Conservation (phyloP, 2,329 filamentous ascomycete genomes). For the Pseudogymnoascus sp. region DNA sequence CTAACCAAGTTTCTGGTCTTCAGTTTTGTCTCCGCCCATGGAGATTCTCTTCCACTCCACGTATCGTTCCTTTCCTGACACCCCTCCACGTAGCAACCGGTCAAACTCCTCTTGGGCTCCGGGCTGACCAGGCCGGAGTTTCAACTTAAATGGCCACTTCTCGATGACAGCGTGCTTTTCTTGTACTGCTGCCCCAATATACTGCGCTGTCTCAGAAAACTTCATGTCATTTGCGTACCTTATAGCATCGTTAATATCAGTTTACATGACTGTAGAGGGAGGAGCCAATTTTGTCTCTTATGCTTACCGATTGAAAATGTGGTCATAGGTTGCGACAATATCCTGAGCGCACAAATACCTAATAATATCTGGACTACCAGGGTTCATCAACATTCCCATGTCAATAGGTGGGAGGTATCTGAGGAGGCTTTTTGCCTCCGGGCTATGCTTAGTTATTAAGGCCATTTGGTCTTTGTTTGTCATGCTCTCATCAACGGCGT, state of each 20-base stretch:
- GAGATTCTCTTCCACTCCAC: constrained; percentile 27
- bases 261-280: neutral
- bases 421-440: neutral
- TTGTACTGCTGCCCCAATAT: neutral
- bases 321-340: neutral
- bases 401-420: neutral
- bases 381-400: neutral
- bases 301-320: neutral
- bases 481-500: constrained; percentile 27
- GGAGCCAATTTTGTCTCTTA: neutral
- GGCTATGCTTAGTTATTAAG: neutral
- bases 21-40: neutral
- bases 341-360: neutral
- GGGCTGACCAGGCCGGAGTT: constrained; percentile 17
- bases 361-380: neutral
- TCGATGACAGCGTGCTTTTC: constrained; percentile 23
- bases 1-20: neutral
- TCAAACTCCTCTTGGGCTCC: constrained; percentile 31
- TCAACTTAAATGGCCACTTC: constrained; percentile 29
- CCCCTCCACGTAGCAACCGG: constrained; percentile 11
- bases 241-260: neutral
- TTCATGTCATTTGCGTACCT: neutral
- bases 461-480: neutral
- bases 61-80: constrained; percentile 26
- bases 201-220: neutral